phyloP scores from a whole-genome alignment of 1,139 yeast genomes.

The Candida sanyaensis region DNA sequence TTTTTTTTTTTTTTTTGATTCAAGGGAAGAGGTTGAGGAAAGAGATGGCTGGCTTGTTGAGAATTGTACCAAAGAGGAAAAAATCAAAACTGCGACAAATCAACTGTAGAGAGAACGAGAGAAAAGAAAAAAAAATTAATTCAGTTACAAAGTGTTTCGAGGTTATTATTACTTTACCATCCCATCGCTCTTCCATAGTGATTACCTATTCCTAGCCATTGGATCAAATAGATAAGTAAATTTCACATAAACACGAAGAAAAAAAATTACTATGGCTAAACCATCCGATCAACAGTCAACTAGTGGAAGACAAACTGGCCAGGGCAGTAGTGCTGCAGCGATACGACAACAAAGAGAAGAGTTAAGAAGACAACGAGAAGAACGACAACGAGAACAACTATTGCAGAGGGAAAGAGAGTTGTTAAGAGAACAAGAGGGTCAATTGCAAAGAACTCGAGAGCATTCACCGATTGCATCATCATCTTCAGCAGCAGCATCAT shows the following conservation, averaged over 20 bases:
- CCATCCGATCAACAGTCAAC: conserved; percentile 7
- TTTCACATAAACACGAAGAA: background rate
- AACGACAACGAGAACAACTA: conserved; percentile 20
- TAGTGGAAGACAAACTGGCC: conserved; percentile 8
- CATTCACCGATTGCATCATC: conserved; percentile 11
- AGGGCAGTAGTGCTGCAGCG: conserved; percentile 18
- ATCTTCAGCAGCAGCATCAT: conserved; percentile 5
- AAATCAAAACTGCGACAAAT: background rate
- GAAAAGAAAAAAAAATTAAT: background rate
- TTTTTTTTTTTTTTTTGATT: too few species aligned
- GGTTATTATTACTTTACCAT: background rate
- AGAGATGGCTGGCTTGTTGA: background rate
- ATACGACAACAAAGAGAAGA: conserved; percentile 21
- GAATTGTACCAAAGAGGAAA: background rate
- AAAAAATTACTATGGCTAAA: conserved; percentile 3
- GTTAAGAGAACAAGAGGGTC: conserved; percentile 3
- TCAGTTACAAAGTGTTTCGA: background rate
- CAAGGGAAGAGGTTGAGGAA: background rate
- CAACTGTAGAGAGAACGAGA: too few species aligned
- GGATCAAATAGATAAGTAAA: background rate
- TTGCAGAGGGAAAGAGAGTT: conserved; percentile 10
- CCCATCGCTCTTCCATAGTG: background rate
- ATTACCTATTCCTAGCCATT: background rate
- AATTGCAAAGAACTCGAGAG: conserved; percentile 1
- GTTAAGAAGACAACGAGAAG: conserved; percentile 20